Conservation (phyloP, 164 flowering plant species). For the Litsea cubeba region DNA sequence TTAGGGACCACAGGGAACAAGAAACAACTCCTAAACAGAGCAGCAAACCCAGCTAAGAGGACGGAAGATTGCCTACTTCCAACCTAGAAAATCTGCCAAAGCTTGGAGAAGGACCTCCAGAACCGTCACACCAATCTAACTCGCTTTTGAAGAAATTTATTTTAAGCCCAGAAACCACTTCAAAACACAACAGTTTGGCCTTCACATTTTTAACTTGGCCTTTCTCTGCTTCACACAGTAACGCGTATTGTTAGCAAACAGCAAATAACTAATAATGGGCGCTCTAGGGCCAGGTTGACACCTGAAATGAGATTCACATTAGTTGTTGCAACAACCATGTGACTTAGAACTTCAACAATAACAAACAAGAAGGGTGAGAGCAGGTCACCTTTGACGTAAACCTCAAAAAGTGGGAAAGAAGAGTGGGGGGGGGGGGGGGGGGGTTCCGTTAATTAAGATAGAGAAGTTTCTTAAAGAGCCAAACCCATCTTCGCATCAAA, state of each 20-base stretch:
- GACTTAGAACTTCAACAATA: background rate
- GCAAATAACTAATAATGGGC: background rate
- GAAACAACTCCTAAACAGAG: background rate
- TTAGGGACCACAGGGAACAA: background rate
- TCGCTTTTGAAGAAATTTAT: background rate
- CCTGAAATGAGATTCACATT: background rate
- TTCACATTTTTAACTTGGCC: background rate
- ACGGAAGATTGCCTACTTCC: background rate
- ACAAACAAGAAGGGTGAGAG: too few relatives aligned
- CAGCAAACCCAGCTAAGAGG: background rate
- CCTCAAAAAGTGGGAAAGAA: background rate
- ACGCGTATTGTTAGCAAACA: background rate
- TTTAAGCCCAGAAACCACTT: background rate
- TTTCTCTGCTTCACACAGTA: background rate
- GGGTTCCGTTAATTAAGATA: background rate
- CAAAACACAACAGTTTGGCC: background rate
- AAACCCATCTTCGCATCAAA: background rate
- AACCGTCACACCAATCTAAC: background rate
- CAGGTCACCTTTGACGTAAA: background rate
- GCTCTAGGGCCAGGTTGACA: background rate
- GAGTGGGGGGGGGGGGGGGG: background rate
- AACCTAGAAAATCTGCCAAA: background rate
- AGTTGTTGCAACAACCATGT: background rate
- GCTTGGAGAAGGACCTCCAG: background rate
- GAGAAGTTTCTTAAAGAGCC: background rate